A percentile compares a stretch with the other conserved stretches of the same genome.
These are phyloP conservation scores for Friedmanniomyces endolithicus DNA, from an alignment of 495 filamentous ascomycete species.

Conservation along the genomic window DNA sequence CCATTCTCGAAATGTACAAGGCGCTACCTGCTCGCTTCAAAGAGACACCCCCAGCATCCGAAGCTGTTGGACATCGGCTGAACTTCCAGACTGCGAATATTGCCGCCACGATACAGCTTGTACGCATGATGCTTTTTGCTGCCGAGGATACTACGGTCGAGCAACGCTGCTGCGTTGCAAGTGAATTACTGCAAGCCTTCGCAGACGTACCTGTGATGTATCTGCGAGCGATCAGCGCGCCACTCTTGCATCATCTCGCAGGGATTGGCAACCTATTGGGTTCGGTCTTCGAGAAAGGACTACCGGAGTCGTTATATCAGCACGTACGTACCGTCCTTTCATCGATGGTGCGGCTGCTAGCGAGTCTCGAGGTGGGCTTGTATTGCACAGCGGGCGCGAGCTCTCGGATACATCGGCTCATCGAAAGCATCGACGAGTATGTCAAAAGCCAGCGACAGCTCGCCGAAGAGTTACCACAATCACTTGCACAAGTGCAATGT, in stretches of 20 bases:
- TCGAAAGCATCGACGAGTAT: slow-evolving; percentile 38
- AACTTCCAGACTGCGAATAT: slow-evolving; percentile 44
- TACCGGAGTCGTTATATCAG: slow-evolving; percentile 36
- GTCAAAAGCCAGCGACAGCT: slow-evolving; percentile 24
- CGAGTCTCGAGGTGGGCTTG: slow-evolving; percentile 35
- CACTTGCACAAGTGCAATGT: background rate
- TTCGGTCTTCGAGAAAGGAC: slow-evolving; percentile 37
- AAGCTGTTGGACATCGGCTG: slow-evolving; percentile 28
- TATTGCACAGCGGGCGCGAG: slow-evolving; percentile 33
- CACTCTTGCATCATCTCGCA: slow-evolving; percentile 40
- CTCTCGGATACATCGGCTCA: slow-evolving; percentile 31
- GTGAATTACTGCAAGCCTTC: slow-evolving; percentile 36
- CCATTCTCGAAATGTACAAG: slow-evolving; percentile 35
- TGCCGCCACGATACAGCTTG: slow-evolving; percentile 38
- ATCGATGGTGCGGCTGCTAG: slow-evolving; percentile 38
- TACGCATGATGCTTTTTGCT: slow-evolving; percentile 38
- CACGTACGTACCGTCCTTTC: slow-evolving; percentile 35
- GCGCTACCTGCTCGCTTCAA: slow-evolving; percentile 33
- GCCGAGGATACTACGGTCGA: slow-evolving; percentile 32
- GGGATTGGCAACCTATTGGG: slow-evolving; percentile 40
- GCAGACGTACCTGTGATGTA: slow-evolving; percentile 34
- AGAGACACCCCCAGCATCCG: slow-evolving; percentile 24
- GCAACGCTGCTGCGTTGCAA: slow-evolving; percentile 37
- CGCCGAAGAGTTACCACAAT: background rate
- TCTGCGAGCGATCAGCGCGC: slow-evolving; percentile 38